Conservation (phyloP, 805 yeast species). For the Schwanniomyces occidentalis region DNA sequence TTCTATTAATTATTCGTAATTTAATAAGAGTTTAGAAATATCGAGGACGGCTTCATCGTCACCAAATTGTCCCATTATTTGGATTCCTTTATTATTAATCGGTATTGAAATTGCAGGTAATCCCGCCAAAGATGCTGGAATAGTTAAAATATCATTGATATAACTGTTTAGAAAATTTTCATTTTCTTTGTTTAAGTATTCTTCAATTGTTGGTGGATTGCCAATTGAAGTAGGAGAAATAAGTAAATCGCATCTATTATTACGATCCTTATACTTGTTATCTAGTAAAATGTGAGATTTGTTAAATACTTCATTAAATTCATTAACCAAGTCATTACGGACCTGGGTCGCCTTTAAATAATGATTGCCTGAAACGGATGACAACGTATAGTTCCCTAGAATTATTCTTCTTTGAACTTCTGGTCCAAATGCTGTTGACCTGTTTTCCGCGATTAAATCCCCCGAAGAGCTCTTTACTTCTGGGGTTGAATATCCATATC, state of each 20-base stretch:
- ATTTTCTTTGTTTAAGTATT: constrained; percentile 34
- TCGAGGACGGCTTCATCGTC: constrained; percentile 66
- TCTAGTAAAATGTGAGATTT: constrained; percentile 40
- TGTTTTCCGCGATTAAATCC: constrained; percentile 42
- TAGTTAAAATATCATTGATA: constrained; percentile 80
- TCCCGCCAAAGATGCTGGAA: constrained; percentile 91
- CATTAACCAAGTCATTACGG: constrained; percentile 58
- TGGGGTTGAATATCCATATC: constrained; percentile 66
- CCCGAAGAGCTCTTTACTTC: constrained; percentile 6
- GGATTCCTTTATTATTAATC: constrained; percentile 61
- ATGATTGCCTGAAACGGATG: constrained; percentile 73
- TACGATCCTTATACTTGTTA: constrained; percentile 11
- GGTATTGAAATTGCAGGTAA: constrained; percentile 86
- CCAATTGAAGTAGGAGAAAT: constrained; percentile 71
- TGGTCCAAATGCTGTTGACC: constrained; percentile 68
- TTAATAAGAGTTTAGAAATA: constrained; percentile 15
- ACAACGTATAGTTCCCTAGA: constrained; percentile 83
- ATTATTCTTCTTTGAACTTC: constrained; percentile 84
- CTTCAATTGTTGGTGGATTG: constrained; percentile 53
- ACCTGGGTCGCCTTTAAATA: constrained; percentile 73
- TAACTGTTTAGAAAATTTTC: constrained; percentile 60
- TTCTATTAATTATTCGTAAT: constrained; percentile 1
- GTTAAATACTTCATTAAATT: constrained; percentile 65
- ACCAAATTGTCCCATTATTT: constrained; percentile 84
- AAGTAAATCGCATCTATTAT: constrained; percentile 58